These are phyloP conservation scores for Vitis hybrid DNA, from an alignment of 177 flowering plant genomes.

Conservation along the genomic window DNA sequence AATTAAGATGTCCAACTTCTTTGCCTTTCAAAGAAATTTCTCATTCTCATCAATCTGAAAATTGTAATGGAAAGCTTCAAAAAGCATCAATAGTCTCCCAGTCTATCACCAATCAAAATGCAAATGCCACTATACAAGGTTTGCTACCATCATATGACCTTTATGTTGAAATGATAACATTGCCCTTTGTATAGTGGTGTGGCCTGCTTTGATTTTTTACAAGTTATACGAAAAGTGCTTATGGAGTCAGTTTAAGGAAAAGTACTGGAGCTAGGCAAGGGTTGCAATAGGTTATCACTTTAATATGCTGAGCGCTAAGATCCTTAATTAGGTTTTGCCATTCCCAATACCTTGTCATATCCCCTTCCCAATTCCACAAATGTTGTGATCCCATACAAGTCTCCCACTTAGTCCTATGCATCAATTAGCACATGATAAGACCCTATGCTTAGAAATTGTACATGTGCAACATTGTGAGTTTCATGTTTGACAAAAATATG, in stretches of 20 bases:
- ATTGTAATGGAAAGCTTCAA: slow-evolving; percentile 12
- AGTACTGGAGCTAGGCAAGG: slow-evolving; percentile 81
- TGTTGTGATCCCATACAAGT: slow-evolving; percentile 82
- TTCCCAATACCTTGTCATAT: slow-evolving; percentile 50
- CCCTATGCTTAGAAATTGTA: neutral
- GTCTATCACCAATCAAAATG: neutral
- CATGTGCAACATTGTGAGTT: neutral
- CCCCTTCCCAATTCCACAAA: slow-evolving; percentile 98
- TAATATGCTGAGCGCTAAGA: slow-evolving; percentile 46
- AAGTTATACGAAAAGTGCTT: neutral
- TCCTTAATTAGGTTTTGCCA: slow-evolving; percentile 67
- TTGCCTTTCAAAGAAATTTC: slow-evolving; percentile 71
- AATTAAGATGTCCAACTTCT: slow-evolving; percentile 61
- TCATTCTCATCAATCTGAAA: slow-evolving; percentile 58
- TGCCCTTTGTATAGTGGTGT: neutral
- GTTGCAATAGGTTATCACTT: slow-evolving; percentile 88
- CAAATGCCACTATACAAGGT: neutral
- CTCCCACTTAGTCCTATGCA: slow-evolving; percentile 81
- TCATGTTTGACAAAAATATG: neutral
- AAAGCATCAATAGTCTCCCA: neutral
- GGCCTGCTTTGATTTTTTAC: neutral
- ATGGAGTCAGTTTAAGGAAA: slow-evolving; percentile 9
- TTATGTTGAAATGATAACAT: neutral
- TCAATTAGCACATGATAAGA: neutral
- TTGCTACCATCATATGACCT: neutral